Evolutionary conservation across 257 asterid genomes (phyloP).

Genomic region (Agastache rugosa): DNA sequence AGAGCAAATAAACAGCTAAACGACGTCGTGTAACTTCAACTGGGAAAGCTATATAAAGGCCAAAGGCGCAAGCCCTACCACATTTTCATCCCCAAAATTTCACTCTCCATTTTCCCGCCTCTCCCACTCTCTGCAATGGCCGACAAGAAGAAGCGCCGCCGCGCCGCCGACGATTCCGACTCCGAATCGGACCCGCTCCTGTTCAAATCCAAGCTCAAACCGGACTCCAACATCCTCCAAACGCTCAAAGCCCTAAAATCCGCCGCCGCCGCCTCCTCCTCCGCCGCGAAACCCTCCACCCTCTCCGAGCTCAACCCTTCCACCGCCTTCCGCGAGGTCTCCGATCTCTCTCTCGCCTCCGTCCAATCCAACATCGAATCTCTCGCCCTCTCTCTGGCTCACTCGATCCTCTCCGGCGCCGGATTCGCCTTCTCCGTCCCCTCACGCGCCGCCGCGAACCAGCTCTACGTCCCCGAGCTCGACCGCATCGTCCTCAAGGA

Average conservation of each 20-base stretch:
- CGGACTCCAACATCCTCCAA: constrained; percentile 67
- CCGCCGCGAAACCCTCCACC: constrained; percentile 53
- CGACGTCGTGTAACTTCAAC: constrained; percentile 29
- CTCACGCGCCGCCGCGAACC: constrained; percentile 85
- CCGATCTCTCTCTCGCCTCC: constrained; percentile 72
- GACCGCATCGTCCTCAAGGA: constrained; percentile 87
- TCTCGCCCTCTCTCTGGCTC: constrained; percentile 62
- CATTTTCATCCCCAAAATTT: constrained; percentile 6
- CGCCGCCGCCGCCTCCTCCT: constrained; percentile 48
- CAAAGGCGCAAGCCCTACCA: constrained; percentile 30
- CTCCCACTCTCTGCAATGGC: constrained; percentile 48
- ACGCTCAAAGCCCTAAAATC: constrained; percentile 54
- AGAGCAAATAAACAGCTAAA: background rate
- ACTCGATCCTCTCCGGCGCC: constrained; percentile 74
- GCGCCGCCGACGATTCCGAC: constrained; percentile 49
- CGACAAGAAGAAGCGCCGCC: constrained; percentile 83
- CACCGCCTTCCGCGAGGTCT: constrained; percentile 78
- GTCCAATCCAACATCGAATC: constrained; percentile 72
- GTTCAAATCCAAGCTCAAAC: constrained; percentile 69
- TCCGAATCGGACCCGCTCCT: constrained; percentile 54
- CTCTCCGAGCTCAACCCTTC: constrained; percentile 76
- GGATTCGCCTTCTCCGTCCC: constrained; percentile 83
- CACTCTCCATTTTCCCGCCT: constrained; percentile 51
- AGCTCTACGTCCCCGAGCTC: constrained; percentile 87
- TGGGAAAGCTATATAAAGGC: background rate